Base-by-base conservation (phyloP, 106 monocot genomes). In the Iris macrosiphon region DNA sequence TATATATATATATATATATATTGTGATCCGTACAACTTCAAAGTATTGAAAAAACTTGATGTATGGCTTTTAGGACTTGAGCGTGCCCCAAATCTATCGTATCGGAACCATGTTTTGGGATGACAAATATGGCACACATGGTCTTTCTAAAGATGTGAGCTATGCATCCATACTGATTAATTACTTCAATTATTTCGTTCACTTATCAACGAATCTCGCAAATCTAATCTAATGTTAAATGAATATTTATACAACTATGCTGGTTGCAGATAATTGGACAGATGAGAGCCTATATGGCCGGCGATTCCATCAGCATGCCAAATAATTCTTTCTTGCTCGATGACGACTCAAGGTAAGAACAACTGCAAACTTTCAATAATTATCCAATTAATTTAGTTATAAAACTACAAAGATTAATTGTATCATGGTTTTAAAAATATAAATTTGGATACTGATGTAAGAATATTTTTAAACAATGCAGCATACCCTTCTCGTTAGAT, bases 41-140 rank as follows among this genome's bases (percentile, higher is more conserved):
- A n/a, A n/a, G n/a, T n/a, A n/a, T n/a, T n/a, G n/a, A n/a, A n/a
- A n/a, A n/a, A n/a, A n/a, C n/a, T n/a, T n/a, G n/a, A 2, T 15
- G 2, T 40, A n/a, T 57, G 56, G 31, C 5, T 31, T 67, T 49
- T 66, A 98, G 96, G 77, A 62, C 33, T 69, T 98, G 53, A 98
- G 89, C 49, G 41, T 90, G 59, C 81, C 90, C 45, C 96, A 98
- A 58, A 80, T 98, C 3, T 83, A 98, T 54, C 76, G 96, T 22
- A 90, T 98, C 21, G 90, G 86, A 11, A 98, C 96, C 15, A 87
- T 98, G 90, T 98, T 90, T 64, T 83, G 86, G 86, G 96, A 98
- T 55, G 96, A 98, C 57, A 98, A 90, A 60, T 90, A 98, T 15
- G 90, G 86, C 15, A 72, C 90, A 29, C 86, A 90, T 21, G 90